These are phyloP conservation scores for Aureobasidium namibiae DNA, from an alignment of 2,329 filamentous ascomycete genomes.

Conservation along the genomic window DNA sequence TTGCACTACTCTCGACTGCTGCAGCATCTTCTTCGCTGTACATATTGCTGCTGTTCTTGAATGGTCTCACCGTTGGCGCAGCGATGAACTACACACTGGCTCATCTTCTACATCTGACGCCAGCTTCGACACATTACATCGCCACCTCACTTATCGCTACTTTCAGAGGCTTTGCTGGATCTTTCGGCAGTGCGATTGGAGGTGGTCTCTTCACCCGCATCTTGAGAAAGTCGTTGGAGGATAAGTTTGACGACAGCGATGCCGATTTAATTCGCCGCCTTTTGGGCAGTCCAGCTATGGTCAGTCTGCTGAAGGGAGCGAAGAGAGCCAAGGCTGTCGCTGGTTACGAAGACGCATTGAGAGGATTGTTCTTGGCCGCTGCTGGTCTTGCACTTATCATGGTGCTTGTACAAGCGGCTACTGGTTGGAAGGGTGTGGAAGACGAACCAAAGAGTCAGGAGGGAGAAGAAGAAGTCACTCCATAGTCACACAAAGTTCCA, in stretches of 20 bases:
- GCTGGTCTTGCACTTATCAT: constrained; percentile 42
- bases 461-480: constrained; percentile 14
- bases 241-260: constrained; percentile 44
- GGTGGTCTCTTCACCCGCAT: constrained; percentile 65
- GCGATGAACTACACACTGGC: constrained; percentile 74
- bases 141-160: constrained; percentile 68
- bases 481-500: neutral
- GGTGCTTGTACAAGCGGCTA: constrained; percentile 47
- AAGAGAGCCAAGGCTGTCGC: constrained; percentile 45
- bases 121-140: constrained; percentile 60
- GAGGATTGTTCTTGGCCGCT: constrained; percentile 44
- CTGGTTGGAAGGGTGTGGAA: constrained; percentile 43
- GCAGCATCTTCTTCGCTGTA: constrained; percentile 46
- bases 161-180: constrained; percentile 73
- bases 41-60: constrained; percentile 54
- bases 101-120: constrained; percentile 66
- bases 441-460: constrained; percentile 16
- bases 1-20: constrained; percentile 50
- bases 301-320: constrained; percentile 39
- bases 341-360: constrained; percentile 48
- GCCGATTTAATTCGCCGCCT: constrained; percentile 45
- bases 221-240: constrained; percentile 47
- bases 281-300: constrained; percentile 51
- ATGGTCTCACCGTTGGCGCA: constrained; percentile 65
- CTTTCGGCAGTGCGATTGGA: constrained; percentile 71